A percentile compares a stretch with the other conserved stretches of the same genome.
These are phyloP conservation scores for Gaeumannomyces tritici DNA, from an alignment of 2,329 filamentous ascomycete genomes.

Conservation along the genomic window DNA sequence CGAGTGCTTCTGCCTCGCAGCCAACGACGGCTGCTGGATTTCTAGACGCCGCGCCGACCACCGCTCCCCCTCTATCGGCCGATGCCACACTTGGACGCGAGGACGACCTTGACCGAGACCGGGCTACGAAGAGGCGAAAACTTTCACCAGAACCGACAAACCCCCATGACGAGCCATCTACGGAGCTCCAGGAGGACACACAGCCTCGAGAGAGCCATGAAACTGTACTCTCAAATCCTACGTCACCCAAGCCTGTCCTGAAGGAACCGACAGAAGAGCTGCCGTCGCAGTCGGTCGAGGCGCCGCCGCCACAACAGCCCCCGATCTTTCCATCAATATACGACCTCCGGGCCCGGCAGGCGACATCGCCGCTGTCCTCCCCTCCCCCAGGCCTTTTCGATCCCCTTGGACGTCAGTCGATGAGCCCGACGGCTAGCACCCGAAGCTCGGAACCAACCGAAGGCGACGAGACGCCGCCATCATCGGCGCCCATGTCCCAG, in stretches of 20 bases:
- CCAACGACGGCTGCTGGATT: no score
- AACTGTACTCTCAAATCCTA: neutral
- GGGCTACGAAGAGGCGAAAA: neutral
- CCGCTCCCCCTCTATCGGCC: neutral
- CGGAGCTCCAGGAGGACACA: neutral
- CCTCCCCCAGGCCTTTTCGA: constrained; percentile 44
- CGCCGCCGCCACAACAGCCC: no score
- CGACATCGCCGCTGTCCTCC: constrained; percentile 44
- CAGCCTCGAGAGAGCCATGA: neutral
- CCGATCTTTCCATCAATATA: neutral
- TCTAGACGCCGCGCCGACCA: neutral
- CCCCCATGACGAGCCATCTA: neutral
- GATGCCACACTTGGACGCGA: no score
- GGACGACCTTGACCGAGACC: neutral
- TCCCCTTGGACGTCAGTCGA: constrained; percentile 27
- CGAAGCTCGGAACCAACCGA: constrained; percentile 34
- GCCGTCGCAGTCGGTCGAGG: neutral
- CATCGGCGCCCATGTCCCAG: constrained; percentile 23
- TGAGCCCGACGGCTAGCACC: constrained; percentile 21
- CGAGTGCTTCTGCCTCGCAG: neutral
- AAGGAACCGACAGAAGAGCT: neutral
- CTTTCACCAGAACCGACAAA: neutral
- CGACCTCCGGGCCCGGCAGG: neutral
- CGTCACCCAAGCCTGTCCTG: neutral
- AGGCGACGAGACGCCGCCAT: constrained; percentile 31